Percentiles rank a stretch among this genome's conserved stretches.
phyloP scores from a whole-genome alignment of 768 basidiomycete species.

The Podaxis sp. region DNA sequence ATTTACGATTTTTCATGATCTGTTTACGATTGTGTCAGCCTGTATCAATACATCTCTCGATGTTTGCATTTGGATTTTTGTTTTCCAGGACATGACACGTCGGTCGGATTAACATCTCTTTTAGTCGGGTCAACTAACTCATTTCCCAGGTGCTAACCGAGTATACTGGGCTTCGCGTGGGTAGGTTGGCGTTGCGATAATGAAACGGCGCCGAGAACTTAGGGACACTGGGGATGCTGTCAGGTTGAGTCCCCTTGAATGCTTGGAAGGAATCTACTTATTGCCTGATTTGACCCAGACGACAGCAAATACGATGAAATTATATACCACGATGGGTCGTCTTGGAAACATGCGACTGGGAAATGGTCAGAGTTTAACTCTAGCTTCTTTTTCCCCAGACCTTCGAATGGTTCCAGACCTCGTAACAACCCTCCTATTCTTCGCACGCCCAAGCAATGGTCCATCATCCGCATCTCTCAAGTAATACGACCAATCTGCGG shows the following conservation, averaged over 20 bases:
- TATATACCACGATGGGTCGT: too few relatives aligned
- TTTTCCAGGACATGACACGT: background rate
- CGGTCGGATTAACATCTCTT: too few relatives aligned
- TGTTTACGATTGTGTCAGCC: background rate
- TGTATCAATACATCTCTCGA: background rate
- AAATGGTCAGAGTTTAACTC: background rate
- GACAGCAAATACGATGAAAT: too few relatives aligned
- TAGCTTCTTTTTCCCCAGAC: background rate
- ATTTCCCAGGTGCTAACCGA: too few relatives aligned
- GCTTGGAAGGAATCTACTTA: too few relatives aligned
- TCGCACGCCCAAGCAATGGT: conserved; percentile 14
- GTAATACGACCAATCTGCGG: conserved; percentile 26
- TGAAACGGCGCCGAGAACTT: too few relatives aligned
- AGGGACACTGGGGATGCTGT: too few relatives aligned
- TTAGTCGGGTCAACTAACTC: too few relatives aligned
- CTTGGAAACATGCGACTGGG: background rate
- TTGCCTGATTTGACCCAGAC: too few relatives aligned
- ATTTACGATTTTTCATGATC: background rate
- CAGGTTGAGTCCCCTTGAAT: too few relatives aligned
- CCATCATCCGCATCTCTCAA: conserved; percentile 18
- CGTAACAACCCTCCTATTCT: conserved; percentile 11
- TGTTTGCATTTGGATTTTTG: background rate
- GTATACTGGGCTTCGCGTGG: too few relatives aligned
- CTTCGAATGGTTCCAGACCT: conserved; percentile 1
- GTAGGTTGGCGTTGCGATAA: too few relatives aligned